These are phyloP conservation scores for Penicillium tannophilum DNA, from an alignment of 495 filamentous ascomycete species.

Conservation along the genomic window DNA sequence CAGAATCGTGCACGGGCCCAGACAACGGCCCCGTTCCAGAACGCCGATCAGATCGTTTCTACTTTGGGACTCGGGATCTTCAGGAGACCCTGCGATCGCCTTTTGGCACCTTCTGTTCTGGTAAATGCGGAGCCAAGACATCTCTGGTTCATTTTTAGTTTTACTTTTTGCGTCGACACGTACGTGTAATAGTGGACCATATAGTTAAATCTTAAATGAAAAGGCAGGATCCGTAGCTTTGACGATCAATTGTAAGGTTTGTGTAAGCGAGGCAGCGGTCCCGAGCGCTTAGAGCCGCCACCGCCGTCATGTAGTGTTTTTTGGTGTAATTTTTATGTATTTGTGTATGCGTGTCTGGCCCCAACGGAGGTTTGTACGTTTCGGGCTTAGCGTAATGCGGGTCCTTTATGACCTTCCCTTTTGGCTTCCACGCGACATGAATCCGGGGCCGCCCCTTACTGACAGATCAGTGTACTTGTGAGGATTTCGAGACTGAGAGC, in stretches of 20 bases:
- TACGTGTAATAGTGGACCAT: background rate
- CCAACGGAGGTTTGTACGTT: constrained; percentile 20
- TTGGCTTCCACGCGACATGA: constrained; percentile 17
- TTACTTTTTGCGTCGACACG: background rate
- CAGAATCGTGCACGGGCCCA: constrained; percentile 30
- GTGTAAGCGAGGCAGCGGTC: constrained; percentile 23
- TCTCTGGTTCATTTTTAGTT: background rate
- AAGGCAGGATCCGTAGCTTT: background rate
- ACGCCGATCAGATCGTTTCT: constrained; percentile 30
- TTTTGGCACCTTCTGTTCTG: constrained; percentile 5
- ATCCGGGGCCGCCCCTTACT: constrained; percentile 12
- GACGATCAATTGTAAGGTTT: constrained; percentile 15
- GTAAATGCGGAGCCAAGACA: background rate
- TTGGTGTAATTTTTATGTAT: background rate
- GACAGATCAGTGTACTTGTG: too few species aligned
- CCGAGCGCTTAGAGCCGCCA: constrained; percentile 33
- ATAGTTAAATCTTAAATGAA: too few species aligned
- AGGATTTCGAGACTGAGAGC: too few species aligned
- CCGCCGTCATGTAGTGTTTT: constrained; percentile 9
- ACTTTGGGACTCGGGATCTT: constrained; percentile 8
- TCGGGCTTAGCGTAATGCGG: constrained; percentile 19
- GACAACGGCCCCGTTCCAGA: constrained; percentile 26
- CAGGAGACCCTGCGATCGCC: constrained; percentile 15
- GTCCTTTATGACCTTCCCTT: constrained; percentile 25
- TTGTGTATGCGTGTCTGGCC: constrained; percentile 7